Evolutionary conservation across 2,329 filamentous ascomycete species (phyloP).

Genomic region (Byssoonygena ceratinophila): DNA sequence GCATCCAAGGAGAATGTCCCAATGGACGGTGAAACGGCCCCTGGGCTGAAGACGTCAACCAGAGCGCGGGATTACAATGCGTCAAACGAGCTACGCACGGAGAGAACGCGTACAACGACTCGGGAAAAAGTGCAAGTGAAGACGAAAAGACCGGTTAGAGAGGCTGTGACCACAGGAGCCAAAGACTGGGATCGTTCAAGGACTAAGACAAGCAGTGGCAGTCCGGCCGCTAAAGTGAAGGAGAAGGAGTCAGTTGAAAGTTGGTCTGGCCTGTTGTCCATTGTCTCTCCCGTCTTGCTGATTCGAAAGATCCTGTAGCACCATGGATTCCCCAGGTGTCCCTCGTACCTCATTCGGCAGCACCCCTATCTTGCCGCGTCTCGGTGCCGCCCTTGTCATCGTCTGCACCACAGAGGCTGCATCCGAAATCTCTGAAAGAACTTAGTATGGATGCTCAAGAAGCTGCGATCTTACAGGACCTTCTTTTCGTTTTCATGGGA

Average conservation of each 20-base stretch:
- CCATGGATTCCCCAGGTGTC: slow-evolving; percentile 72
- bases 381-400: slow-evolving; percentile 53
- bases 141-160: slow-evolving; percentile 48
- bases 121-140: slow-evolving; percentile 53
- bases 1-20: slow-evolving; percentile 18
- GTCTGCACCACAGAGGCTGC: slow-evolving; percentile 56
- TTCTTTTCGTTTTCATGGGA: slow-evolving; percentile 94
- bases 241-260: slow-evolving; percentile 28
- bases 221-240: slow-evolving; percentile 22
- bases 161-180: slow-evolving; percentile 26
- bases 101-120: slow-evolving; percentile 45
- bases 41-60: slow-evolving; percentile 20
- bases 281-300: background rate
- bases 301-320: slow-evolving; percentile 20
- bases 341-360: slow-evolving; percentile 57
- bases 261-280: slow-evolving; percentile 18
- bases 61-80: slow-evolving; percentile 31
- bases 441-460: slow-evolving; percentile 75
- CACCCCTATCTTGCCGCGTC: slow-evolving; percentile 61
- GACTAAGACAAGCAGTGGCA: slow-evolving; percentile 24
- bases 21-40: slow-evolving; percentile 13
- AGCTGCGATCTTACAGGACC: slow-evolving; percentile 73
- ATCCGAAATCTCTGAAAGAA: slow-evolving; percentile 57
- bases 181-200: slow-evolving; percentile 29
- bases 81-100: slow-evolving; percentile 32